A percentile compares a stretch with the other conserved stretches of the same genome.
phyloP scores from a whole-genome alignment of 306 rosid genomes.

The Malus orientalis region DNA sequence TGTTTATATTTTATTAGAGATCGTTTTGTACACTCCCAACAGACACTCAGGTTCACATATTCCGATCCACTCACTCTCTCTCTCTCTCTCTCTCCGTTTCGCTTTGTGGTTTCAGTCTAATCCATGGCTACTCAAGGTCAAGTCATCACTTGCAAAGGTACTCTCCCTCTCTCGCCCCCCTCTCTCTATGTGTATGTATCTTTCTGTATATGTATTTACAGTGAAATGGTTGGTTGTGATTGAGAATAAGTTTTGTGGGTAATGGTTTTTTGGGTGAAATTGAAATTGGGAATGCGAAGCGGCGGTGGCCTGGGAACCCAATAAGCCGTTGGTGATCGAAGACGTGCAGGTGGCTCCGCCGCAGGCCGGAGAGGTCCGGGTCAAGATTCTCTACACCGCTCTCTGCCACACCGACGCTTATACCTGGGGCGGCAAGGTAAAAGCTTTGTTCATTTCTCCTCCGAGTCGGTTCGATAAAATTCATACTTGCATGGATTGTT shows the following conservation, averaged over 20 bases:
- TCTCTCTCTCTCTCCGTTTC: not conserved
- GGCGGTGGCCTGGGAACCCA: slow-evolving; percentile 99
- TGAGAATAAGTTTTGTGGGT: not conserved
- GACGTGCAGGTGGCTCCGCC: slow-evolving; percentile 94
- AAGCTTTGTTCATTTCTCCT: not conserved
- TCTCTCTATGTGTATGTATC: not conserved
- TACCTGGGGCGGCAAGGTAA: slow-evolving; percentile 95
- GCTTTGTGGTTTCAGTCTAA: slow-evolving; percentile 3
- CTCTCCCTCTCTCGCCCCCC: not conserved
- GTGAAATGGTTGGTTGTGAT: not conserved
- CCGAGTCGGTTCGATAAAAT: not conserved
- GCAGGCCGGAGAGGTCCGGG: slow-evolving; percentile 75
- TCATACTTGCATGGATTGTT: not conserved
- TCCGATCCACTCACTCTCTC: no score
- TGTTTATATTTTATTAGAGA: not conserved
- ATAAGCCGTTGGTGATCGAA: slow-evolving; percentile 68
- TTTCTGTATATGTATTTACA: not conserved
- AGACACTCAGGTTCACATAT: not conserved
- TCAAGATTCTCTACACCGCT: slow-evolving; percentile 76
- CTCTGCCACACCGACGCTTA: slow-evolving; percentile 92
- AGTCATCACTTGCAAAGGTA: slow-evolving; percentile 94
- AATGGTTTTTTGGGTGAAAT: not conserved
- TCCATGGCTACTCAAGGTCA: slow-evolving; percentile 84
- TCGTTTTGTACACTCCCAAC: not conserved
- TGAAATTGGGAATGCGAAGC: slow-evolving; percentile 30